phyloP scores from a whole-genome alignment of 2,329 filamentous ascomycete genomes.

The Kalmusia sp. region DNA sequence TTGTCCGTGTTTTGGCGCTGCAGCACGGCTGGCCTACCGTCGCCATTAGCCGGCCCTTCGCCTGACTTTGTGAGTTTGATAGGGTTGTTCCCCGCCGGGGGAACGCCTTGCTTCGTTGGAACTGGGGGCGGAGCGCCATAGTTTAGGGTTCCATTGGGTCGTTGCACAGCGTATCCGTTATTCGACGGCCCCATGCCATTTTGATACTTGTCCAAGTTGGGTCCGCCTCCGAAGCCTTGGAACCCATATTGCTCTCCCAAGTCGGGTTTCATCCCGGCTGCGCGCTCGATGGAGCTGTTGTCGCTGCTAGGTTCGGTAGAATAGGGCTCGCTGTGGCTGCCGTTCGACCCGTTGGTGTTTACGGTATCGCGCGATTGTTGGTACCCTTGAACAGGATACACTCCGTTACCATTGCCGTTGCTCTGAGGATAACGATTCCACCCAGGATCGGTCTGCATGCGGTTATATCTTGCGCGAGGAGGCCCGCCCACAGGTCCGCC shows the following conservation, averaged over 20 bases:
- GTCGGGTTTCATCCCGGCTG: constrained; percentile 55
- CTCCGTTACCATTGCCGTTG: constrained; percentile 45
- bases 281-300: constrained; percentile 86
- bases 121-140: constrained; percentile 28
- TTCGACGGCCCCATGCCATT: constrained; percentile 17
- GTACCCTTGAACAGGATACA: constrained; percentile 63
- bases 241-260: constrained; percentile 65
- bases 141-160: constrained; percentile 23
- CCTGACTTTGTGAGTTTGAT: constrained; percentile 26
- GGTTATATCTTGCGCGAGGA: constrained; percentile 48
- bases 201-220: constrained; percentile 52
- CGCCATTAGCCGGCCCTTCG: constrained; percentile 14
- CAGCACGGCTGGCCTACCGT: constrained; percentile 24
- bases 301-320: constrained; percentile 92
- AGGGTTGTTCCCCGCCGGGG: constrained; percentile 12
- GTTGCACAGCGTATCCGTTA: constrained; percentile 24
- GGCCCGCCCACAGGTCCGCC: constrained; percentile 45
- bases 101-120: constrained; percentile 24
- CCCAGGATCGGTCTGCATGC: constrained; percentile 54
- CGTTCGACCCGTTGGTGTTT: constrained; percentile 76
- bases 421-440: constrained; percentile 46
- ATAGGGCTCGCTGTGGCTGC: constrained; percentile 76
- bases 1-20: constrained; percentile 57
- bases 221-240: constrained; percentile 55
- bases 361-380: constrained; percentile 88